Evolutionary conservation across 306 rosid species (phyloP), one percentile per base, ranked within the genome.

Genomic region (Ormosia semicastrata): DNA sequence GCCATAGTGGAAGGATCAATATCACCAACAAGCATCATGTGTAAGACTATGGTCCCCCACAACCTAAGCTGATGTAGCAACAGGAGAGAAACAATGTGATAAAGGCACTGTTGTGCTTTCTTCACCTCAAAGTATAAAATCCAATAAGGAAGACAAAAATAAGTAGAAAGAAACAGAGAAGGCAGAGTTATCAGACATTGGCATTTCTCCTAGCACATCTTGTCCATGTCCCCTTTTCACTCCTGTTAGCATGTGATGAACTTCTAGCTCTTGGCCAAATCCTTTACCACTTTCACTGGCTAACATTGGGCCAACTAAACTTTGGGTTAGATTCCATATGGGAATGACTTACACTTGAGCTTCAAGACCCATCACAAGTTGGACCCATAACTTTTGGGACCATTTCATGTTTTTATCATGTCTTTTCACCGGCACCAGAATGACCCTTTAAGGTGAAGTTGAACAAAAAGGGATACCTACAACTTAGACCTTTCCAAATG

Each of bases 141-240:
- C 83, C 83, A 84, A 81, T 34, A 59, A 44, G 80, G 83, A 89
- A 77, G 83, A 89, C 88, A 85, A 83, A 86, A 63, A 39, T 67
- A 80, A 85, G 85, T 59, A 71, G 78, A 85, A 77, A 73, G 81
- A 85, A 86, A 83, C 80, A 60, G 47, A 82, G 75, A 80, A 77
- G 71, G 71, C 14, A 71, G 17, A 75, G 85, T 76, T 76, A 84
- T 87, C 87, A 59, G 54, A 37, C 46, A 73, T 89, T 83, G 92
- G 86, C 85, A 82, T 89, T 85, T 84, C 54, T 67, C 58, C 63
- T 63, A 69, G 81, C 93, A 90, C 83, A 84, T 50, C 84, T 85
- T 92, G 87, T 94, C 95, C 71, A 53, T 90, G 90, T 94, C 91
- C 78, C 92, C 90, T 74, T 81, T 80, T 78, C 68, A 53, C 80